These are phyloP conservation scores for Omphalea diandra DNA, from an alignment of 441 rosid genomes.

Conservation along the genomic window DNA sequence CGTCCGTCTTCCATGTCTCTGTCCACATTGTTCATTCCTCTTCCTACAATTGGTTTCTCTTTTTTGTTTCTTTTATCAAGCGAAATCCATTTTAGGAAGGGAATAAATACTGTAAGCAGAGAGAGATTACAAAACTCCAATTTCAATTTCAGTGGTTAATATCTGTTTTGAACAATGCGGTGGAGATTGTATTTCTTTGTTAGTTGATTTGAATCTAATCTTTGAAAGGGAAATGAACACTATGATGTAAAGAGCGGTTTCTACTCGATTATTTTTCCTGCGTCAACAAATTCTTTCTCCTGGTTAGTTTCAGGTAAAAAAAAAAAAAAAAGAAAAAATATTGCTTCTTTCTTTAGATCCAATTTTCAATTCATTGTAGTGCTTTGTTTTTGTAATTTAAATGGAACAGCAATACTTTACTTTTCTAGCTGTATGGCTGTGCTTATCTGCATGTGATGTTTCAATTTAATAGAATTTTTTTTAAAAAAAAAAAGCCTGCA, in stretches of 20 bases:
- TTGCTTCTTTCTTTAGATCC: not conserved
- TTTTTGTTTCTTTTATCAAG: not conserved
- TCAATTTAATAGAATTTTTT: too few species aligned
- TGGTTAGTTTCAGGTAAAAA: not conserved
- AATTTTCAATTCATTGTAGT: not conserved
- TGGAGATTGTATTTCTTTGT: slow-evolving; percentile 1
- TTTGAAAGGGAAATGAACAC: slow-evolving; percentile 15
- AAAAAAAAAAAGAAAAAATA: too few species aligned
- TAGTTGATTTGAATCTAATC: not conserved
- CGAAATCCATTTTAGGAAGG: slow-evolving; percentile 27
- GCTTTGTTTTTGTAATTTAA: too few species aligned
- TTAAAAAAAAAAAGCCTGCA: too few species aligned
- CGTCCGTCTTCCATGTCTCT: not conserved
- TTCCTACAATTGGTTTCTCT: slow-evolving; percentile 26
- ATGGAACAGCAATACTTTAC: too few species aligned
- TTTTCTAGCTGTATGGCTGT: not conserved
- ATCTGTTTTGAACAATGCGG: not conserved
- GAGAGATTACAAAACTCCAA: not conserved
- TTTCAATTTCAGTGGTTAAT: fast-evolving
- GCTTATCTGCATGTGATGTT: not conserved
- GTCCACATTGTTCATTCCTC: slow-evolving; percentile 30
- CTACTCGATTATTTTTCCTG: not conserved
- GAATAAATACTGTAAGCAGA: slow-evolving; percentile 13
- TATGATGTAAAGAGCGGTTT: not conserved
- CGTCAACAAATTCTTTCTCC: too few species aligned